Evolutionary conservation across 2,329 filamentous ascomycete species (phyloP).

Genomic region (Fusarium chaquense): DNA sequence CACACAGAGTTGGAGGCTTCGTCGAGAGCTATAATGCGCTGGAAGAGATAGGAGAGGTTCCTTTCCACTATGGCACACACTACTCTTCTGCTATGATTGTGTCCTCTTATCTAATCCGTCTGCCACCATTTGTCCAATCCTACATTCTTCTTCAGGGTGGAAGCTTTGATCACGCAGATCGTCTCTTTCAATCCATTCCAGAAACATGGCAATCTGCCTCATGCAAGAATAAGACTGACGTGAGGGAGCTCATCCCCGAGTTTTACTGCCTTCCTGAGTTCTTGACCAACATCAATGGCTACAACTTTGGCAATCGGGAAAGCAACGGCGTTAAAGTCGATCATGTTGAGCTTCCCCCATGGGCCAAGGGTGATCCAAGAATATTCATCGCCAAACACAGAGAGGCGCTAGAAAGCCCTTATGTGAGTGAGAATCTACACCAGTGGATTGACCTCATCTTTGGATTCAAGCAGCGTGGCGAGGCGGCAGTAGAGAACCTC

Average conservation of each 20-base stretch:
- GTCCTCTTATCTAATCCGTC: slow-evolving; percentile 91
- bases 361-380: slow-evolving; percentile 95
- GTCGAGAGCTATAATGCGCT: slow-evolving; percentile 87
- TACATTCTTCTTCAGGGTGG: slow-evolving; percentile 96
- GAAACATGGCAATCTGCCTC: slow-evolving; percentile 94
- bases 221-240: slow-evolving; percentile 89
- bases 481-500: slow-evolving; percentile 88
- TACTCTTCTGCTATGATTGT: slow-evolving; percentile 99
- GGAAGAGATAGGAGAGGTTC: slow-evolving; percentile 89
- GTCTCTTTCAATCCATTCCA: slow-evolving; percentile 92
- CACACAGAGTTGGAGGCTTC: slow-evolving; percentile 80
- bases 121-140: slow-evolving; percentile 96
- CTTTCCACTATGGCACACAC: slow-evolving; percentile 98
- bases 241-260: slow-evolving; percentile 93
- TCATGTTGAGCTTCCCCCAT: slow-evolving; percentile 88
- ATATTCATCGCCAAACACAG: slow-evolving; percentile 96
- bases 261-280: slow-evolving; percentile 98
- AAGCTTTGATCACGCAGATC: slow-evolving; percentile 94
- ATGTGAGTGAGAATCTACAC: slow-evolving; percentile 90
- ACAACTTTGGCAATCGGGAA: slow-evolving; percentile 91
- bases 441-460: slow-evolving; percentile 98
- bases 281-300: slow-evolving; percentile 90
- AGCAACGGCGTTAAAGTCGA: slow-evolving; percentile 84
- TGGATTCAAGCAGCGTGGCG: slow-evolving; percentile 91
- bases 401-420: slow-evolving; percentile 93